phyloP scores from a whole-genome alignment of 2,329 filamentous ascomycete species.

The Aureobasidium zeae region DNA sequence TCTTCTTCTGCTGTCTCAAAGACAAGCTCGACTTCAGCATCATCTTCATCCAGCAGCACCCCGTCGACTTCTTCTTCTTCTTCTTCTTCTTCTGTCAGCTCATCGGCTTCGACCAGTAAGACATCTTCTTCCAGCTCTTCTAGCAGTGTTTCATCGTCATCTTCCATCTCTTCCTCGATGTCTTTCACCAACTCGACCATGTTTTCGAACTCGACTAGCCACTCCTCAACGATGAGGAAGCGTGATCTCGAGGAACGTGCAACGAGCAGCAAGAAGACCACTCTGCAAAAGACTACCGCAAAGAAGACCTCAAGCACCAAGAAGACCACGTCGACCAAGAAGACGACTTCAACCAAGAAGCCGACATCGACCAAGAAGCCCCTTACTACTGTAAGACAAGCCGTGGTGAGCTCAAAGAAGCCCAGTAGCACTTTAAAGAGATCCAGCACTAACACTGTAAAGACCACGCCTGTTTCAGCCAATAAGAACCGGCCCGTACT shows the following conservation, averaged over 20 bases:
- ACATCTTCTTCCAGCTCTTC: background rate
- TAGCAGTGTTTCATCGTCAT: background rate
- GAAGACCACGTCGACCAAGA: background rate
- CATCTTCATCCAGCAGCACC: background rate
- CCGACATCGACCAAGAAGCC: background rate
- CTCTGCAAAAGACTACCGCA: background rate
- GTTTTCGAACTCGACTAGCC: background rate
- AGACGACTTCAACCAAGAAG: background rate
- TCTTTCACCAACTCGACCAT: background rate
- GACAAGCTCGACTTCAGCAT: background rate
- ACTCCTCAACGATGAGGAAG: background rate
- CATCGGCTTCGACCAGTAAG: background rate
- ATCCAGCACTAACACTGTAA: slow-evolving; percentile 4
- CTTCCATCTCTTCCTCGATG: background rate
- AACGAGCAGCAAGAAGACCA: background rate
- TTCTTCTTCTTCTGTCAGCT: background rate
- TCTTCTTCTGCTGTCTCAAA: background rate
- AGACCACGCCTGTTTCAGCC: background rate
- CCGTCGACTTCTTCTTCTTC: background rate
- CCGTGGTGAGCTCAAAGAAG: background rate
- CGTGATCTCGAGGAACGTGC: slow-evolving; percentile 6
- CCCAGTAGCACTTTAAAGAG: background rate
- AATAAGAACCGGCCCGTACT: slow-evolving; percentile 1
- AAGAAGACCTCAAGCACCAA: background rate
- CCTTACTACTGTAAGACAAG: background rate